Percentiles rank a stretch among this genome's conserved stretches.
These are phyloP conservation scores for Sugiyamaella novakii DNA, from an alignment of 1,139 yeast species.

Conservation along the genomic window DNA sequence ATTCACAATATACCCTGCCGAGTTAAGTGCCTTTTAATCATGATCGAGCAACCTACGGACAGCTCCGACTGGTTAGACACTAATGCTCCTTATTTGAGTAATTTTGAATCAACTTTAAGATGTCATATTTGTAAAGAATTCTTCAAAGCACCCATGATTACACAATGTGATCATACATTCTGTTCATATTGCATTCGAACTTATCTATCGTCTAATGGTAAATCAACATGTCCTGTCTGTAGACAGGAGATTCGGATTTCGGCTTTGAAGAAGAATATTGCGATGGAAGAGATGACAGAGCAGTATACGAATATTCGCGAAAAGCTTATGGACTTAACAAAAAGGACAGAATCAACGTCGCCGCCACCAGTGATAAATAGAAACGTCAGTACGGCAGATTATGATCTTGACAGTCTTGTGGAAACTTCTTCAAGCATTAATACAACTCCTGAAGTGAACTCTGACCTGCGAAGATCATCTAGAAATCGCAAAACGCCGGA, in stretches of 20 bases:
- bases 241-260: conserved; percentile 71
- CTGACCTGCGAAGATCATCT: conserved; percentile 12
- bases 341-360: background rate
- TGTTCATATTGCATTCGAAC: conserved; percentile 88
- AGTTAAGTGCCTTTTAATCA: background rate
- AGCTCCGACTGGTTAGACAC: conserved; percentile 70
- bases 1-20: background rate
- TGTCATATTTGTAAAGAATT: conserved; percentile 94
- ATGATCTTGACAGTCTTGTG: background rate
- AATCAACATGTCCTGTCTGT: conserved; percentile 78
- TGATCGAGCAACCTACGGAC: conserved; percentile 50
- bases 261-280: conserved; percentile 63
- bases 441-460: background rate
- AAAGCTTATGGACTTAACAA: conserved; percentile 21
- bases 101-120: conserved; percentile 69
- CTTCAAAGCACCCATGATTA: conserved; percentile 76
- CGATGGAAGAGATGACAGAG: conserved; percentile 71
- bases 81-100: conserved; percentile 56
- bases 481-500: conserved; percentile 17
- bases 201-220: conserved; percentile 51
- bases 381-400: background rate
- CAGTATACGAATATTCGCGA: conserved; percentile 51
- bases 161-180: conserved; percentile 87
- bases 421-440: background rate
- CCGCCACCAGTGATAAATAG: background rate